Percentiles rank a stretch among this genome's conserved stretches.
phyloP scores from a whole-genome alignment of 768 basidiomycete species.

The Podaxis mareebaensis region DNA sequence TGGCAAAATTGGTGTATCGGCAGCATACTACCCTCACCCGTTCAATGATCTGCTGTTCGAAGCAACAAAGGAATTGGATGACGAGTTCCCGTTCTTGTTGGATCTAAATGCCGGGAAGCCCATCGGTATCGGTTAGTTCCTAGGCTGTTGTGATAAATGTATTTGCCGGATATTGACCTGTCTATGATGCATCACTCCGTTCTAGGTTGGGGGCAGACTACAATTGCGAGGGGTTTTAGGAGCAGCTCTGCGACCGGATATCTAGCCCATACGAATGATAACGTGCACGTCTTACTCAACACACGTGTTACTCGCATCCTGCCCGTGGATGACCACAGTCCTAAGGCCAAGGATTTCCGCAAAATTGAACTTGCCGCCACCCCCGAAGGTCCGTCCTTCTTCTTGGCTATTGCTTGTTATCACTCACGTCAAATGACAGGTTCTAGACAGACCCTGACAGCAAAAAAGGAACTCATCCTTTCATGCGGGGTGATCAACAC shows the following conservation, averaged over 20 bases:
- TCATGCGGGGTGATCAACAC: conserved; percentile 34
- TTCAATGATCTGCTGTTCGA: conserved; percentile 21
- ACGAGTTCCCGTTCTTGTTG: conserved; percentile 37
- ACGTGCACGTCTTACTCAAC: conserved; percentile 27
- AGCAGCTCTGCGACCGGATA: conserved; percentile 28
- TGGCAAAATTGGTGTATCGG: conserved; percentile 25
- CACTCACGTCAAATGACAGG: not conserved
- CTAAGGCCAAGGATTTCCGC: not conserved
- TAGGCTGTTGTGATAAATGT: not conserved
- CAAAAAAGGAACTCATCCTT: conserved; percentile 35
- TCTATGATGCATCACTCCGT: not conserved
- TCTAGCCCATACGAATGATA: conserved; percentile 22
- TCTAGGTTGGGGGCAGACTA: conserved; percentile 24
- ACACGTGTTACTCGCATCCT: conserved; percentile 17
- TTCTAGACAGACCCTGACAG: conserved; percentile 20
- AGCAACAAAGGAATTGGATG: conserved; percentile 27
- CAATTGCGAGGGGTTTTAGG: conserved; percentile 21
- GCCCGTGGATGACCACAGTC: conserved; percentile 17
- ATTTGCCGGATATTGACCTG: not conserved
- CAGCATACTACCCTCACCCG: conserved; percentile 22
- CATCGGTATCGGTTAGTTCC: conserved; percentile 37
- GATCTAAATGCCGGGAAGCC: conserved; percentile 44
- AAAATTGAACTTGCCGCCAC: conserved; percentile 1
- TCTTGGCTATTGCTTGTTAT: not conserved
- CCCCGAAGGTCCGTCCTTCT: not conserved